These are phyloP conservation scores for Sarcodon sp. DNA, from an alignment of 768 basidiomycete species.

Conservation along the genomic window DNA sequence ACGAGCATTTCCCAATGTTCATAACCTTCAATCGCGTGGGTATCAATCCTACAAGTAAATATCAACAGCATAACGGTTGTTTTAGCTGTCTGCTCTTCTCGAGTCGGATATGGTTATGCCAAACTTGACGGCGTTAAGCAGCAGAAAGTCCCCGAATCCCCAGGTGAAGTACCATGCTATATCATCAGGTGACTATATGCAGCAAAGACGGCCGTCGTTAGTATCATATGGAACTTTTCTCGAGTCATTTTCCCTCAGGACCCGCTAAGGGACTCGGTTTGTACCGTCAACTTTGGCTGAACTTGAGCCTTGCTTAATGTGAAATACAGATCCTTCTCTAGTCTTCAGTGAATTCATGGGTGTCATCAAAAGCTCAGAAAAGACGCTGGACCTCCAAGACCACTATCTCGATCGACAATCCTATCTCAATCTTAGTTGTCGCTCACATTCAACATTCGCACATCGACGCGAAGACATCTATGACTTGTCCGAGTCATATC, in stretches of 20 bases:
- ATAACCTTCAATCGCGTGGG: slow-evolving; percentile 40
- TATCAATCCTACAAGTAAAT: slow-evolving; percentile 1
- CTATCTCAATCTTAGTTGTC: slow-evolving; percentile 36
- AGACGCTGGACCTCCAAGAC: slow-evolving; percentile 20
- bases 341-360: slow-evolving; percentile 57
- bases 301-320: background rate
- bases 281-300: slow-evolving; percentile 1
- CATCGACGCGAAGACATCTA: slow-evolving; percentile 35
- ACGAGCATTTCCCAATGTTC: slow-evolving; percentile 53
- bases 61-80: background rate
- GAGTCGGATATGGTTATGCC: background rate
- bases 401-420: slow-evolving; percentile 27
- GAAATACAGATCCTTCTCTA: slow-evolving; percentile 36
- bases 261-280: slow-evolving; percentile 41
- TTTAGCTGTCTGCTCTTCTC: background rate
- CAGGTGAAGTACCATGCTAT: background rate
- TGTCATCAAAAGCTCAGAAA: slow-evolving; percentile 56
- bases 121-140: background rate
- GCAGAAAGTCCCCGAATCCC: background rate
- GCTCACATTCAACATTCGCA: slow-evolving; percentile 43
- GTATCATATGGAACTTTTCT: slow-evolving; percentile 36
- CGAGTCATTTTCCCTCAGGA: slow-evolving; percentile 31
- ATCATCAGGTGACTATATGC: slow-evolving; percentile 12
- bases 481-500: slow-evolving; percentile 38
- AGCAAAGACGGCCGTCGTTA: slow-evolving; percentile 8